These are phyloP conservation scores for Trichoderma arundinaceum DNA, from an alignment of 2,329 filamentous ascomycete species.

Conservation along the genomic window DNA sequence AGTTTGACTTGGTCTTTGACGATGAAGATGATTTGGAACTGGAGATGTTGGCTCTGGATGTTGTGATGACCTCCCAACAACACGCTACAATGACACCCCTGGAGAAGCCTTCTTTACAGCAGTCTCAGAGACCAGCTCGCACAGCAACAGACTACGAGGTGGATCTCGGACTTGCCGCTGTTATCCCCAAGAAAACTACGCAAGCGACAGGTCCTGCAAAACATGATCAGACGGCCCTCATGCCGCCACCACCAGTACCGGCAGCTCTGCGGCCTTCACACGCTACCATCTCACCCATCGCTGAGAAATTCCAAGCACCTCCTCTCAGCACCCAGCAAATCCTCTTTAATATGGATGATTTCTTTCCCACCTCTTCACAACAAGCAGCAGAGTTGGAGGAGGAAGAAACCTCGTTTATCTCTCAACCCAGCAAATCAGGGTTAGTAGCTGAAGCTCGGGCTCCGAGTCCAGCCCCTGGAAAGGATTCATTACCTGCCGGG, in stretches of 20 bases:
- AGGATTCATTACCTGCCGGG: not conserved
- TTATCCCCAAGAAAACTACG: not conserved
- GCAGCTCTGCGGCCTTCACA: conserved; percentile 28
- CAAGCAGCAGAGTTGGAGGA: conserved; percentile 59
- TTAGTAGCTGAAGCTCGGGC: conserved; percentile 16
- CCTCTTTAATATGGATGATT: conserved; percentile 58
- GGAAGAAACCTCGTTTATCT: conserved; percentile 31
- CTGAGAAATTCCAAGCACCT: conserved; percentile 37
- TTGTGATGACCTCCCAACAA: conserved; percentile 17
- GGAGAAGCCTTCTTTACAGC: not conserved
- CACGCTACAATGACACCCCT: not conserved
- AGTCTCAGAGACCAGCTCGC: not conserved
- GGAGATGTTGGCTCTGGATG: conserved; percentile 38
- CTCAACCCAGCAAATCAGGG: conserved; percentile 17
- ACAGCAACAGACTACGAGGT: conserved; percentile 1
- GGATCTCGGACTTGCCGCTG: conserved; percentile 13
- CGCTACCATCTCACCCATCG: conserved; percentile 33
- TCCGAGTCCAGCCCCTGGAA: conserved; percentile 27
- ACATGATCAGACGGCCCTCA: not conserved
- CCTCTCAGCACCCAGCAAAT: conserved; percentile 59
- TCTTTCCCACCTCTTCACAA: conserved; percentile 63
- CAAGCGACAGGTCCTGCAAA: not conserved
- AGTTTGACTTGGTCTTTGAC: conserved; percentile 35
- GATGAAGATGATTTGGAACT: conserved; percentile 40
- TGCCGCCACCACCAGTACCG: conserved; percentile 22